A percentile compares a stretch with the other conserved stretches of the same genome.
These are phyloP conservation scores for Zalaria obscura DNA, from an alignment of 2,329 filamentous ascomycete genomes.

Conservation along the genomic window DNA sequence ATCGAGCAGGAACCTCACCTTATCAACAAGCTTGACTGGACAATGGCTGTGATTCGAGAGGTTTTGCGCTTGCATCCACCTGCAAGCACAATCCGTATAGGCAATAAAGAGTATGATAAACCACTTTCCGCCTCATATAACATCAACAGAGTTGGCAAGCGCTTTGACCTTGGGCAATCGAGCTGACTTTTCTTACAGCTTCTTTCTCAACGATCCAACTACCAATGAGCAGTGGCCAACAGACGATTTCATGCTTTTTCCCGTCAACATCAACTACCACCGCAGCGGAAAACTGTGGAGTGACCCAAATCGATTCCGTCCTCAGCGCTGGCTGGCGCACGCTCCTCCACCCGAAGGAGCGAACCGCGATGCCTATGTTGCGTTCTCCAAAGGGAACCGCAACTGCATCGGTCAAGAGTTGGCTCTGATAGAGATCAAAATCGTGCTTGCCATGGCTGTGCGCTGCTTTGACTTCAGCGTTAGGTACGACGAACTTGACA, in stretches of 20 bases:
- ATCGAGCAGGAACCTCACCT: conserved; percentile 29
- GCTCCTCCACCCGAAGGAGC: not conserved
- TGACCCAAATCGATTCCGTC: conserved; percentile 29
- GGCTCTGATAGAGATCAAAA: conserved; percentile 37
- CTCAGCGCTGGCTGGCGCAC: conserved; percentile 30
- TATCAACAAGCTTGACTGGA: conserved; percentile 38
- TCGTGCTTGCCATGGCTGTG: conserved; percentile 35
- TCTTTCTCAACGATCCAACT: conserved; percentile 27
- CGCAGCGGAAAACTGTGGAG: conserved; percentile 24
- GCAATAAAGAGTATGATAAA: conserved; percentile 8
- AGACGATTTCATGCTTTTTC: conserved; percentile 28
- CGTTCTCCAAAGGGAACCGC: conserved; percentile 39
- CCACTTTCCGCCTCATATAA: too few relatives aligned
- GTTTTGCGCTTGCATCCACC: conserved; percentile 38
- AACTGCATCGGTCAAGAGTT: conserved; percentile 46
- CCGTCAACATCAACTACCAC: conserved; percentile 24
- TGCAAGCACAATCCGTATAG: conserved; percentile 27
- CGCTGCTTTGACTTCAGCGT: conserved; percentile 36
- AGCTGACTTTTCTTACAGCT: conserved; percentile 10
- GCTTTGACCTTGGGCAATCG: too few relatives aligned
- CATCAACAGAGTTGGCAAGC: too few relatives aligned
- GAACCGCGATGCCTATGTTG: conserved; percentile 1
- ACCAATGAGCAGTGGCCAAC: conserved; percentile 29
- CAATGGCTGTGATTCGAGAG: conserved; percentile 39
- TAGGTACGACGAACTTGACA: conserved; percentile 21